Evolutionary conservation across 768 basidiomycete species (phyloP).

Genomic region (Tricholomella constricta): DNA sequence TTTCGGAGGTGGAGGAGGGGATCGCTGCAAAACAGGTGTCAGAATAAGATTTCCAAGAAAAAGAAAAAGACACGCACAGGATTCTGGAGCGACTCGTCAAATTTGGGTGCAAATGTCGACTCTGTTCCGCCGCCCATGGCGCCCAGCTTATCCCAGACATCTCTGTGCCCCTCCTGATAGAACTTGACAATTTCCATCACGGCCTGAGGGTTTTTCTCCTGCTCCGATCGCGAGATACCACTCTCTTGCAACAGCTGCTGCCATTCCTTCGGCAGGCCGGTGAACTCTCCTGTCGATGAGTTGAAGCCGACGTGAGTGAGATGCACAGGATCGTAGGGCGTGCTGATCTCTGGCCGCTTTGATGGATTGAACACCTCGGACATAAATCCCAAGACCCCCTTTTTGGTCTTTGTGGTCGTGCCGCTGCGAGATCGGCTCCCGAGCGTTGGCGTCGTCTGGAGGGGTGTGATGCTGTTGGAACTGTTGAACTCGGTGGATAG

Average conservation of each 20-base stretch:
- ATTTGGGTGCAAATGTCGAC: slow-evolving; percentile 29
- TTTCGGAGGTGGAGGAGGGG: slow-evolving; percentile 54
- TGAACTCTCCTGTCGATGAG: slow-evolving; percentile 97
- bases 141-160: slow-evolving; percentile 87
- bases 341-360: slow-evolving; percentile 90
- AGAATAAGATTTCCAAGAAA: slow-evolving; percentile 7
- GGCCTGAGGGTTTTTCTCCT: slow-evolving; percentile 97
- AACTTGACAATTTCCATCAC: slow-evolving; percentile 99
- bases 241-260: slow-evolving; percentile 95
- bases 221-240: slow-evolving; percentile 91
- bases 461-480: slow-evolving; percentile 20
- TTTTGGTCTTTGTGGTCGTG: slow-evolving; percentile 53
- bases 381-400: slow-evolving; percentile 78
- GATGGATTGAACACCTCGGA: slow-evolving; percentile 65
- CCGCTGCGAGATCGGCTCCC: slow-evolving; percentile 47
- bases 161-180: slow-evolving; percentile 86
- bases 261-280: slow-evolving; percentile 98
- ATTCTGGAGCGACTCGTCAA: slow-evolving; percentile 55
- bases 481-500: slow-evolving; percentile 31
- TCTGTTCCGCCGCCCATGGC: slow-evolving; percentile 42
- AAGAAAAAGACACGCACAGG: slow-evolving; percentile 46
- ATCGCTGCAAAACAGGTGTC: slow-evolving; percentile 35
- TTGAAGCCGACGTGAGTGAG: slow-evolving; percentile 99
- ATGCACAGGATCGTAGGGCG: slow-evolving; percentile 98
- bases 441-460: slow-evolving; percentile 18